Base-by-base conservation (phyloP, 2,329 filamentous ascomycete genomes). In the Sclerotinia glacialis region DNA sequence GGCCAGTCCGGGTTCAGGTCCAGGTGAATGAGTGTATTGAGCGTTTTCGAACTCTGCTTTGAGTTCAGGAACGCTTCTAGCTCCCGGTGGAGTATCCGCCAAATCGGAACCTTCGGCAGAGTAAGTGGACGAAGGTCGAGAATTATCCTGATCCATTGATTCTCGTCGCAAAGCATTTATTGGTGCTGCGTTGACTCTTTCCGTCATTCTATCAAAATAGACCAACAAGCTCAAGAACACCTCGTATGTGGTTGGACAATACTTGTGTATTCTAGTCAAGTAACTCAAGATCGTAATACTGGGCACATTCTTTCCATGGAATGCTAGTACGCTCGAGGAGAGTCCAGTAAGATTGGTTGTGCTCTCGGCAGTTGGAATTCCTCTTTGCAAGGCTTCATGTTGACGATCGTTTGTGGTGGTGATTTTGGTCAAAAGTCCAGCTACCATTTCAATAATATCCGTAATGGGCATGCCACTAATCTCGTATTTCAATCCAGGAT, bases 371-470 rank as follows among this genome's bases (percentile, higher is more conserved):
- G 85, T 82, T 5, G 87, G 85, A 68, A 90, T 85, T 68, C 87
- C 85, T 66, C 92, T 87, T 78, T 97, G 92, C 71, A 97, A 79
- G 70, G 93, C 91, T 76, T 97, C 92, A 78, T 98, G 94, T 77
- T 98, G 93, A 62, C 89, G 82, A 77, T 99, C 95, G 76, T 99
- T 99, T 67, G 94, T 97, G 4, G 92, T 92, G 7, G 95, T 98
- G 73, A 99, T 99, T 78, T 98, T 98, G 66, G 94, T 97, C 69
- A 99, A 82, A 31, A 99, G 84, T 8, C 93, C 95, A 5, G 95
- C 95, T 5, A 99, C 95, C 95, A 99, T 98, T 78, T 98, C 94
- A 76, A 99, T 99, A 72, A 99, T 92, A 76, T 99, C 94, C 71
- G 90, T 88, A 65, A 98, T 96, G 63, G 95, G 95, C 94, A 99